phyloP scores from a whole-genome alignment of 768 basidiomycete genomes.

The Mycena vitilis region DNA sequence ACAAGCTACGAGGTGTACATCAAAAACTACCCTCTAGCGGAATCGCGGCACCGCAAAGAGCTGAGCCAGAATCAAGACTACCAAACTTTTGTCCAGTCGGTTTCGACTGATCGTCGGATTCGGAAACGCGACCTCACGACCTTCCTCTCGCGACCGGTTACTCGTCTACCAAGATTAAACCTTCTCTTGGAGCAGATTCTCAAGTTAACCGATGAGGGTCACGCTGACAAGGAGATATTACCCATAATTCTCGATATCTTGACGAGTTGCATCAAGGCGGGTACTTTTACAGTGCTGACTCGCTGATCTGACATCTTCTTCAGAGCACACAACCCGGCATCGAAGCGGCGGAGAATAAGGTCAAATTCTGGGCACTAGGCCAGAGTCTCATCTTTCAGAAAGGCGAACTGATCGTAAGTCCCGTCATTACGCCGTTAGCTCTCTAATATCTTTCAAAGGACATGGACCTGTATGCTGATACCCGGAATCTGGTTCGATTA shows the following conservation, averaged over 20 bases:
- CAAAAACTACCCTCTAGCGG: conserved; percentile 89
- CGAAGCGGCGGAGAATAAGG: conserved; percentile 89
- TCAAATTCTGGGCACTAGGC: conserved; percentile 85
- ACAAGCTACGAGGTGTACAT: conserved; percentile 83
- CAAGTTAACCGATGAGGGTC: conserved; percentile 75
- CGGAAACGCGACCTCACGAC: conserved; percentile 83
- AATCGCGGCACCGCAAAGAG: conserved; percentile 84
- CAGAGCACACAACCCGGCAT: conserved; percentile 88
- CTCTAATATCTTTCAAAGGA: conserved; percentile 60
- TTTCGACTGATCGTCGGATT: conserved; percentile 71
- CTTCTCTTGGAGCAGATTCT: conserved; percentile 78
- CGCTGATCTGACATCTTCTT: neutral
- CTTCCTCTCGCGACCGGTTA: conserved; percentile 88
- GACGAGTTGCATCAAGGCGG: conserved; percentile 73
- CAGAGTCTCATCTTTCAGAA: conserved; percentile 80
- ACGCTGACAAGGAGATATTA: conserved; percentile 82
- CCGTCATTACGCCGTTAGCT: conserved; percentile 5
- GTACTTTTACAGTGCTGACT: neutral
- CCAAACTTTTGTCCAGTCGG: conserved; percentile 71
- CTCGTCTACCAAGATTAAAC: conserved; percentile 84
- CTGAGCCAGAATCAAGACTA: conserved; percentile 76
- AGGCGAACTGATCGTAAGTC: conserved; percentile 84
- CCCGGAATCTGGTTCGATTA: conserved; percentile 75
- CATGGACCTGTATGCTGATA: conserved; percentile 83
- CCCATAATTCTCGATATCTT: conserved; percentile 78